These are phyloP conservation scores for Mercurialis annua DNA, from an alignment of 345 rosid genomes.

Conservation along the genomic window DNA sequence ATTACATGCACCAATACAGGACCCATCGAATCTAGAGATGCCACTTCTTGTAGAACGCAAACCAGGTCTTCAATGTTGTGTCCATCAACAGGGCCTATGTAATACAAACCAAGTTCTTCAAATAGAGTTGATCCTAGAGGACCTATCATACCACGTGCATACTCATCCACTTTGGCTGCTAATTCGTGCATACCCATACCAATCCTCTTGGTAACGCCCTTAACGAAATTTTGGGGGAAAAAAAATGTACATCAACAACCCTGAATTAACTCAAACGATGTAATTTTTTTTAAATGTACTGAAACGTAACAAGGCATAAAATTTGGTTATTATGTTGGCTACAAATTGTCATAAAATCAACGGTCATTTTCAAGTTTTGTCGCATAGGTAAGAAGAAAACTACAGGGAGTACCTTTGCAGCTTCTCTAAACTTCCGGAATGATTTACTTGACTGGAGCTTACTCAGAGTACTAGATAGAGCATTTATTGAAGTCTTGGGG, in stretches of 20 bases:
- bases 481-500: constrained; percentile 67
- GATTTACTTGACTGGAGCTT: constrained; percentile 86
- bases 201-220: constrained; percentile 79
- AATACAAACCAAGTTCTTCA: constrained; percentile 89
- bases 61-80: constrained; percentile 81
- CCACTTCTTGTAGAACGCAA: constrained; percentile 75
- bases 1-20: constrained; percentile 92
- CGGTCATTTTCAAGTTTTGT: not conserved
- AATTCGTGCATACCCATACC: constrained; percentile 83
- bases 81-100: constrained; percentile 95
- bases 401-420: constrained; percentile 59
- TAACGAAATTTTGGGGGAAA: constrained; percentile 18
- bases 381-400: constrained; percentile 3
- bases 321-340: not conserved
- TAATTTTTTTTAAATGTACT: not conserved
- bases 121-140: constrained; percentile 88
- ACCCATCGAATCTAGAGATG: constrained; percentile 79
- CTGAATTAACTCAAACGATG: not conserved
- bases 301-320: not conserved
- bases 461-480: constrained; percentile 78
- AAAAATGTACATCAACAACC: not conserved
- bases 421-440: constrained; percentile 76
- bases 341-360: not conserved
- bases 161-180: constrained; percentile 97
- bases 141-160: constrained; percentile 95